Evolutionary conservation across 495 filamentous ascomycete species (phyloP).

Genomic region (Podospora bellae-mahoneyi): DNA sequence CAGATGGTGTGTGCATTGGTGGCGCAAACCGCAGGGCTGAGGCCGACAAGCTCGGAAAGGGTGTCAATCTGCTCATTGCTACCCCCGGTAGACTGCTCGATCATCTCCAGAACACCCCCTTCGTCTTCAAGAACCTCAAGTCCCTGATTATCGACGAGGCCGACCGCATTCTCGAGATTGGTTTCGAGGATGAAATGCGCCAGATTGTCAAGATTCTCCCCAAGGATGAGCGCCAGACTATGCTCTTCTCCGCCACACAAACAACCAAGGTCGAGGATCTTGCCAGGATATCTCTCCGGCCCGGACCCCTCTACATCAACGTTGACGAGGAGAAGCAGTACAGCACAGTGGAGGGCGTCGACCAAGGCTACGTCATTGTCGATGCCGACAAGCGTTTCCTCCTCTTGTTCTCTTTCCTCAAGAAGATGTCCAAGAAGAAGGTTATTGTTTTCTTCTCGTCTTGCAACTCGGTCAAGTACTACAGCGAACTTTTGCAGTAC

Average conservation of each 20-base stretch:
- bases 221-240: conserved; percentile 83
- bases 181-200: conserved; percentile 98
- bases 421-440: conserved; percentile 86
- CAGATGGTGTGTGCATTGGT: conserved; percentile 89
- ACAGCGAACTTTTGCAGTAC: conserved; percentile 90
- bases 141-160: conserved; percentile 87
- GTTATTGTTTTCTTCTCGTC: conserved; percentile 95
- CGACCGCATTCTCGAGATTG: conserved; percentile 90
- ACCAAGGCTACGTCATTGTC: conserved; percentile 93
- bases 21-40: conserved; percentile 89
- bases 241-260: conserved; percentile 96
- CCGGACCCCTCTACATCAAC: conserved; percentile 94
- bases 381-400: conserved; percentile 92
- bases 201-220: conserved; percentile 96
- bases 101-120: conserved; percentile 90
- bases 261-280: conserved; percentile 98
- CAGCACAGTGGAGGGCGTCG: conserved; percentile 81
- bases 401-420: conserved; percentile 92
- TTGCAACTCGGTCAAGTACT: conserved; percentile 92
- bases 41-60: conserved; percentile 89
- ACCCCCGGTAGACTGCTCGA: conserved; percentile 92
- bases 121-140: conserved; percentile 84
- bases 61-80: conserved; percentile 89
- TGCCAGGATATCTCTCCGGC: conserved; percentile 85
- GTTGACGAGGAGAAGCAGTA: conserved; percentile 58